Percentiles rank a stretch among this genome's conserved stretches.
Evolutionary conservation across 306 rosid species (phyloP).

Genomic region (Glycine soja): DNA sequence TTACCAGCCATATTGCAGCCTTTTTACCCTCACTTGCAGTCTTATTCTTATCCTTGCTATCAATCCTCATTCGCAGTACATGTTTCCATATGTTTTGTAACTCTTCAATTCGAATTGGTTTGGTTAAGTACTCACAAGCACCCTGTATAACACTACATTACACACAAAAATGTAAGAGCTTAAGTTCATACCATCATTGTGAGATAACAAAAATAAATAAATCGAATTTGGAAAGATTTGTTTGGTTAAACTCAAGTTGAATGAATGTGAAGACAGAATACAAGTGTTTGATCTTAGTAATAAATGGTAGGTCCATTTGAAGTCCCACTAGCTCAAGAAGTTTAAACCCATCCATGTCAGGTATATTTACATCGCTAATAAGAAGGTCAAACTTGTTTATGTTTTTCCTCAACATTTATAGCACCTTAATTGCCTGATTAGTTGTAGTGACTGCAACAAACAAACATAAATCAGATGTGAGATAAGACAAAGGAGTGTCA

Average conservation of each 20-base stretch:
- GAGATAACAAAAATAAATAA: background rate
- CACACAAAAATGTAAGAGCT: conserved; percentile 19
- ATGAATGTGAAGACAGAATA: conserved; percentile 7
- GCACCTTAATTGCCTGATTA: conserved; percentile 68
- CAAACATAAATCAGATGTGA: conserved; percentile 29
- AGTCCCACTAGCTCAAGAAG: conserved; percentile 82
- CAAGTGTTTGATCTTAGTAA: conserved; percentile 63
- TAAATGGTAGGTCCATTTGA: conserved; percentile 91
- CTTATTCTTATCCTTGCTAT: conserved; percentile 56
- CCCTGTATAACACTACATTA: conserved; percentile 80
- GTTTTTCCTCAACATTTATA: conserved; percentile 73
- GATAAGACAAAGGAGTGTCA: conserved; percentile 31
- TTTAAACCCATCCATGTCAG: conserved; percentile 93
- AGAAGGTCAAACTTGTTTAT: conserved; percentile 74
- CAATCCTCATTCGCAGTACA: conserved; percentile 70
- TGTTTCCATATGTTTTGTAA: conserved; percentile 91
- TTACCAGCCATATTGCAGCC: conserved; percentile 33
- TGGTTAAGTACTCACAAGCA: conserved; percentile 84
- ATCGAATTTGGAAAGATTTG: background rate
- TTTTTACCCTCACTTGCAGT: background rate
- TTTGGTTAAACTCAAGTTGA: background rate
- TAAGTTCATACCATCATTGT: conserved; percentile 3
- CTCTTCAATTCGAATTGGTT: conserved; percentile 82
- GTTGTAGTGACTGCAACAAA: conserved; percentile 73
- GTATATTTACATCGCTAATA: conserved; percentile 89